Evolutionary conservation across 805 yeast genomes (phyloP).

Genomic region (Ogataea chonburiensis): DNA sequence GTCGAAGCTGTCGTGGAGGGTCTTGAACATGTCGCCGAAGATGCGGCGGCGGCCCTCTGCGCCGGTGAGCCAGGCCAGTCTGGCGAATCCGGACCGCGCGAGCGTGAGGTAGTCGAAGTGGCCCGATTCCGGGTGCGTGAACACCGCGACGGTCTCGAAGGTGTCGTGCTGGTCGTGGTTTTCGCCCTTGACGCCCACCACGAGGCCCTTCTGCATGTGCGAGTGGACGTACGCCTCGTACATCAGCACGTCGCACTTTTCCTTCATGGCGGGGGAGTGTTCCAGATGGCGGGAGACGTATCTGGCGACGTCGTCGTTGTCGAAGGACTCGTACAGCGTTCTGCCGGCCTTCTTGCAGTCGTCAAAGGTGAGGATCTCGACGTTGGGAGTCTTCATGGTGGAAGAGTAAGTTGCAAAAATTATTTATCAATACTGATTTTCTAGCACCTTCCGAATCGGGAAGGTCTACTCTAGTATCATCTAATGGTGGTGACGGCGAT

Average conservation of each 20-base stretch:
- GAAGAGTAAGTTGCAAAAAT: slow-evolving; percentile 2
- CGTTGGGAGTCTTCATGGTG: slow-evolving; percentile 17
- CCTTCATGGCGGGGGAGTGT: slow-evolving; percentile 30
- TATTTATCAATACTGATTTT: background rate
- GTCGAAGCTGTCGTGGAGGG: slow-evolving; percentile 47
- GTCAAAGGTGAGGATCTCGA: slow-evolving; percentile 29
- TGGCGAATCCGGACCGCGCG: slow-evolving; percentile 52
- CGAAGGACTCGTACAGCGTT: slow-evolving; percentile 36
- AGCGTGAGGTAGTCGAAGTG: slow-evolving; percentile 45
- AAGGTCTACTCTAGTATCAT: slow-evolving; percentile 22
- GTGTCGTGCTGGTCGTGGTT: slow-evolving; percentile 29
- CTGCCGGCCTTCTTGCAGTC: slow-evolving; percentile 37
- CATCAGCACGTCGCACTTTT: slow-evolving; percentile 39
- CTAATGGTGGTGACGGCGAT: slow-evolving; percentile 54
- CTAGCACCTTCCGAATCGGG: slow-evolving; percentile 16
- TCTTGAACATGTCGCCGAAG: slow-evolving; percentile 49
- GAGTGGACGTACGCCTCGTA: slow-evolving; percentile 52
- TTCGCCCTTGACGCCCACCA: slow-evolving; percentile 48
- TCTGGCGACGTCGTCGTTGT: slow-evolving; percentile 34
- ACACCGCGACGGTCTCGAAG: slow-evolving; percentile 55
- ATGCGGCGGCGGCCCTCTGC: slow-evolving; percentile 48
- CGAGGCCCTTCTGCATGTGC: slow-evolving; percentile 50
- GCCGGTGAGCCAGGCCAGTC: slow-evolving; percentile 49
- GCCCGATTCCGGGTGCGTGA: slow-evolving; percentile 48
- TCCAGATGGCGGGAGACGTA: slow-evolving; percentile 35